Conservation (phyloP, 1,284 basidiomycete species). For the Malassezia furfur region DNA sequence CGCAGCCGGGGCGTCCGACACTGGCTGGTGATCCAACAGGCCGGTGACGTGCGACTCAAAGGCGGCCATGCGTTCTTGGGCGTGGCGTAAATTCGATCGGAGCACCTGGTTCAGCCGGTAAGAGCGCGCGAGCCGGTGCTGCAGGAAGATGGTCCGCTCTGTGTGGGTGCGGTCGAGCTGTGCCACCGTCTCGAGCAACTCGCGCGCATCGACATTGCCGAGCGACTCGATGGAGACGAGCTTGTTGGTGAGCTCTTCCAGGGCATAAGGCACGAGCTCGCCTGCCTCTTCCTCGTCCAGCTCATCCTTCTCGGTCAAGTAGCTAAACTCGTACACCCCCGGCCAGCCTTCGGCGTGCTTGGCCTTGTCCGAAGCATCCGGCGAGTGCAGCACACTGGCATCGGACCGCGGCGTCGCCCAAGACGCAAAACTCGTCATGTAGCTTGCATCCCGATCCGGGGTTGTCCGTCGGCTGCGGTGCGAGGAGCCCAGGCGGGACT, state of each 20-base stretch:
- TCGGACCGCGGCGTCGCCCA: slow-evolving; percentile 12
- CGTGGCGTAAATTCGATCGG: slow-evolving; percentile 3
- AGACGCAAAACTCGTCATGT: background rate
- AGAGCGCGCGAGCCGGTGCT: slow-evolving; percentile 18
- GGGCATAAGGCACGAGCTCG: slow-evolving; percentile 7
- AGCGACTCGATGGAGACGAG: slow-evolving; percentile 8
- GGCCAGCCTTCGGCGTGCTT: background rate
- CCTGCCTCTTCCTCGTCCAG: slow-evolving; percentile 13
- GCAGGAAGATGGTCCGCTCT: slow-evolving; percentile 16
- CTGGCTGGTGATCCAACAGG: background rate
- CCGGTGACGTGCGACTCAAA: slow-evolving; percentile 10
- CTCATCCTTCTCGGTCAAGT: slow-evolving; percentile 15
- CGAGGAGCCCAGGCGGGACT: background rate
- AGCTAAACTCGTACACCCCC: slow-evolving; percentile 14
- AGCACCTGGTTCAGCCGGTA: slow-evolving; percentile 9
- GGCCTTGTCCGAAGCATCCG: background rate
- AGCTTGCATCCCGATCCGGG: slow-evolving; percentile 6
- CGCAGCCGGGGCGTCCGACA: background rate
- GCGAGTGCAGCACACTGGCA: background rate
- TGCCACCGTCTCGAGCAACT: slow-evolving; percentile 15
- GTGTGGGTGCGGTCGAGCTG: slow-evolving; percentile 17
- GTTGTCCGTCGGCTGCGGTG: background rate
- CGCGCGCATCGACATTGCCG: slow-evolving; percentile 12
- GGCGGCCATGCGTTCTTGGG: background rate
- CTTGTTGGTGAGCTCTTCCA: slow-evolving; percentile 12